Percentiles rank a stretch among this genome's conserved stretches.
Evolutionary conservation across 2,329 filamentous ascomycete species (phyloP).

Genomic region (Colletotrichum camelliae): DNA sequence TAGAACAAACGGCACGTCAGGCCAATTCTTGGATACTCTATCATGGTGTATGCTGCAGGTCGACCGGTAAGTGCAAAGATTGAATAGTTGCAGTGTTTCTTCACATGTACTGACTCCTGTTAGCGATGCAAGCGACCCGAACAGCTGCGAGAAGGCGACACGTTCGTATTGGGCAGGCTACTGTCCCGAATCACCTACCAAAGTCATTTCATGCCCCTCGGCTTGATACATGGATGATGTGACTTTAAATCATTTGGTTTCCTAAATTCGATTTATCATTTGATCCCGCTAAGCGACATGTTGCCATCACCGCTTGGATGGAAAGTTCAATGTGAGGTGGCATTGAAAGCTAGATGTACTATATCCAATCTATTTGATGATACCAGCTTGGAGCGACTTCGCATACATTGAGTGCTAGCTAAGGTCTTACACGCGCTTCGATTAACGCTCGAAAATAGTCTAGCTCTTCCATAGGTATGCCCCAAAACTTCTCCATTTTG

Average conservation of each 20-base stretch:
- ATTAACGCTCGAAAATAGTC: not conserved
- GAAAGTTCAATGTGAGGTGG: not conserved
- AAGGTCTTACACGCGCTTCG: not conserved
- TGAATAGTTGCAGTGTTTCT: not conserved
- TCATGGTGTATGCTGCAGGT: not conserved
- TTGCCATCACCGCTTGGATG: not conserved
- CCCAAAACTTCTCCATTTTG: not conserved
- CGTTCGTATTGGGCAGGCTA: not conserved
- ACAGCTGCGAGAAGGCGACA: not conserved
- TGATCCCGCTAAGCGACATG: not conserved
- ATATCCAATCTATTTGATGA: accelerated
- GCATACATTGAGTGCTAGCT: not conserved
- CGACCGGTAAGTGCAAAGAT: not conserved
- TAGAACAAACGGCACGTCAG: not conserved
- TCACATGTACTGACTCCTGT: not conserved
- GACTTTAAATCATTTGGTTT: not conserved
- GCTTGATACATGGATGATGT: not conserved
- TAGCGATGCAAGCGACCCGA: not conserved
- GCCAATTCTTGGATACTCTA: not conserved
- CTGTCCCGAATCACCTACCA: not conserved
- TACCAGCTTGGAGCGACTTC: not conserved
- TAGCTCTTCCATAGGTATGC: not conserved
- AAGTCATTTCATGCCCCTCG: not conserved
- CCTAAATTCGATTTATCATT: not conserved
- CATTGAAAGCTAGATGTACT: not conserved